Evolutionary conservation across 148 eudicot genomes (phyloP).

Genomic region (Camellia lanceoleosa): DNA sequence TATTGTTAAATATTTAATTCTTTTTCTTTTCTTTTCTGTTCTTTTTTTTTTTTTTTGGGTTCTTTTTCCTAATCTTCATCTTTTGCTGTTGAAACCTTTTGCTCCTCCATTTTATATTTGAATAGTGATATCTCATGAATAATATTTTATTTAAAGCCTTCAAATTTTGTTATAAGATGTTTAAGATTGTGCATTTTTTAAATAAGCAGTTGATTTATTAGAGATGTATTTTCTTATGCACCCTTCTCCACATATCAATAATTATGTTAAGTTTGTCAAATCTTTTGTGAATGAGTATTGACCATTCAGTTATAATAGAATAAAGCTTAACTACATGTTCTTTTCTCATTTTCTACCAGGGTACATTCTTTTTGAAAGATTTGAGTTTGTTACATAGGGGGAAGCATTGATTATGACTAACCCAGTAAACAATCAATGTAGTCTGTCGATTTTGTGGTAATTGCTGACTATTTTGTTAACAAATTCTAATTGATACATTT

Average conservation of each 20-base stretch:
- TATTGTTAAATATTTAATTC: not conserved
- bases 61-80: not conserved
- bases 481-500: conserved; percentile 94
- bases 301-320: not conserved
- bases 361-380: conserved; percentile 2
- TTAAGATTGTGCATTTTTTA: not conserved
- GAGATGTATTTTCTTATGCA: not conserved
- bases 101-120: not conserved
- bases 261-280: conserved; percentile 1
- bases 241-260: not conserved
- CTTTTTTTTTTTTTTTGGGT: not conserved
- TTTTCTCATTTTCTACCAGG: not conserved
- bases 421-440: conserved; percentile 35
- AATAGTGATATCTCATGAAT: not conserved
- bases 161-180: not conserved
- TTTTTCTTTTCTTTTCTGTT: too few species aligned
- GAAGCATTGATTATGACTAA: conserved; percentile 39
- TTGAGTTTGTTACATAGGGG: conserved; percentile 17
- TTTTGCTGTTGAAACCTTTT: not conserved
- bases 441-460: conserved; percentile 67
- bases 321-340: conserved; percentile 6
- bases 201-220: not conserved
- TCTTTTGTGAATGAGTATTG: not conserved
- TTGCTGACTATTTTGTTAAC: conserved; percentile 59
- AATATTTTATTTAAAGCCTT: not conserved